Base-by-base conservation (phyloP, 2,329 filamentous ascomycete species). In the Epichloe scottii region DNA sequence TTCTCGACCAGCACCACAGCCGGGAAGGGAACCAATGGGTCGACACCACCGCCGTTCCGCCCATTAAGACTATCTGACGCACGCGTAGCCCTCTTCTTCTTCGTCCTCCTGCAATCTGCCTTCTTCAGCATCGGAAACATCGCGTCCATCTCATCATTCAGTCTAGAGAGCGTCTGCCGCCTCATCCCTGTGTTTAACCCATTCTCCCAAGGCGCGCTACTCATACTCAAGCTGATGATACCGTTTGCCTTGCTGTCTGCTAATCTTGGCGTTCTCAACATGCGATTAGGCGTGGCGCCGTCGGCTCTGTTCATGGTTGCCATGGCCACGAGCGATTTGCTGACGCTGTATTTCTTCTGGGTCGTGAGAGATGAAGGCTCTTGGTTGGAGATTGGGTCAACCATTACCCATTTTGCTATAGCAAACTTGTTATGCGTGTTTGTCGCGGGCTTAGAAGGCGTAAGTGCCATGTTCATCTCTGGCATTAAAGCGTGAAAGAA, bases 91-190 rank as follows among this genome's bases (percentile, higher is more conserved):
- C 78, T 98, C 7, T 97, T 97, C 74, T 96, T 97, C 75, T 85
- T 98, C 67, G 89, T 89, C 58, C 79, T 98, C 40, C 77, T 98
- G 5, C 93, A 98, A 68, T 91, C 90, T 3, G 93, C 86, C 48
- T 98, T 98, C 69, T 98, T 97, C 77, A 88, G 84, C 69, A 97
- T 91, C 0, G 93, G 93, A 56, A 98, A 98, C 70, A 82, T 98
- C 52, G 93, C 93, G 1, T 96, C 91, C 0, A 71, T 98, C 51
- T 95, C 90, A 14, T 87, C 89, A 1, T 98, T 98, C 71, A 94
- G 87, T 55, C 74, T 98, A 39, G 93, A 97, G 53, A 90, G 87
- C 60, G 93, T 98, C 6, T 79, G 76, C 64, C 84, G 93, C 2
- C 79, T 98, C 7, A 77, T 97, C 46, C 93, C 93, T 3, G 73